phyloP scores from a whole-genome alignment of 192 early-diverging fungal species.

The Phlyctochytrium arcticum region DNA sequence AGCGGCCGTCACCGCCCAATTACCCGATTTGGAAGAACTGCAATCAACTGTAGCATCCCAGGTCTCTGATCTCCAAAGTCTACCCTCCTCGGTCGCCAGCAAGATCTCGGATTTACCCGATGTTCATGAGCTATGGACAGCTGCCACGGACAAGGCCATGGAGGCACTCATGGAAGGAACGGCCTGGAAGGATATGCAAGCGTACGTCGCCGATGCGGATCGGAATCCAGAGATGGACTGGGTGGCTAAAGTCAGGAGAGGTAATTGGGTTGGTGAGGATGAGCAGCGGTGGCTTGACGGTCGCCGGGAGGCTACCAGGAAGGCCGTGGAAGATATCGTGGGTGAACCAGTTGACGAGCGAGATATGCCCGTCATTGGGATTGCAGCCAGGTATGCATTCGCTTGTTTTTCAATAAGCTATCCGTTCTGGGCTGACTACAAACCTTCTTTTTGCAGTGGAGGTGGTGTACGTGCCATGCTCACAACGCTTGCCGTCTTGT shows the following conservation, averaged over 20 bases:
- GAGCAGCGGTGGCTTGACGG: conserved; percentile 5
- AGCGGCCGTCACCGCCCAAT: no score
- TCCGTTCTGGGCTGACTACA: background rate
- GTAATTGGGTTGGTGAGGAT: conserved; percentile 3
- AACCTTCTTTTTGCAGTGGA: conserved; percentile 17
- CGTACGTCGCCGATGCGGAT: conserved; percentile 6
- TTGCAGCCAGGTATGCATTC: conserved; percentile 23
- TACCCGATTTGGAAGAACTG: no score
- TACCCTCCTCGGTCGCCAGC: no score
- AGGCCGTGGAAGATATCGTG: conserved; percentile 20
- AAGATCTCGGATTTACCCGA: no score
- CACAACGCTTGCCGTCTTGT: conserved; percentile 17
- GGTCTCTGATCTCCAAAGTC: no score
- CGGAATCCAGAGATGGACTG: conserved; percentile 24
- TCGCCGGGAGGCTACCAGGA: background rate
- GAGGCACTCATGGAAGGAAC: conserved; percentile 16
- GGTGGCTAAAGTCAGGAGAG: conserved; percentile 22
- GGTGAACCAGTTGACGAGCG: conserved; percentile 19
- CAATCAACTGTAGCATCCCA: no score
- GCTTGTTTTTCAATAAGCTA: background rate
- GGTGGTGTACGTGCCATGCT: conserved; percentile 39
- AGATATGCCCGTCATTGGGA: conserved; percentile 28
- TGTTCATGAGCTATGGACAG: no score
- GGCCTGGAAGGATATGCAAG: background rate
- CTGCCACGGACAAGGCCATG: conserved; percentile 3